phyloP scores from a whole-genome alignment of 2,329 filamentous ascomycete genomes.

The Fonsecaea monophora region DNA sequence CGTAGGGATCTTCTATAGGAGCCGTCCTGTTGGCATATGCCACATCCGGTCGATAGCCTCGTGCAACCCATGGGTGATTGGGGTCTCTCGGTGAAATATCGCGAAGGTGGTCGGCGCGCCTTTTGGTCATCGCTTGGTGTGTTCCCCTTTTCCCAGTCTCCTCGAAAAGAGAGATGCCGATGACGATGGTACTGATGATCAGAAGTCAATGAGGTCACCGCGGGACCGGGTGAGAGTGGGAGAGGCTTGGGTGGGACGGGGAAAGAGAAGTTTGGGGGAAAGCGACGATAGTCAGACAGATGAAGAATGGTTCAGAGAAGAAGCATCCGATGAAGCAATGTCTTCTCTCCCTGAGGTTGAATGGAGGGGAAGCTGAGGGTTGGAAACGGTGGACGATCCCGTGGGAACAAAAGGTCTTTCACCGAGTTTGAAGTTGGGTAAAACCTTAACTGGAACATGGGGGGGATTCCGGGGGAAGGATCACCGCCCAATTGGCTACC shows the following conservation, averaged over 20 bases:
- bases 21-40: conserved; percentile 18
- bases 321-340: neutral
- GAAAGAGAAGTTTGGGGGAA: neutral
- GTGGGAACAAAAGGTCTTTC: conserved; percentile 7
- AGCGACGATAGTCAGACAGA: neutral
- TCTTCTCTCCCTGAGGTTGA: neutral
- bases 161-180: neutral
- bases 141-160: neutral
- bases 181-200: conserved; percentile 5
- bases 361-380: conserved; percentile 14
- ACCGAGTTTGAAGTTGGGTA: conserved; percentile 14
- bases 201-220: neutral
- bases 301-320: conserved; percentile 1
- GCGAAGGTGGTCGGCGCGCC: conserved; percentile 11
- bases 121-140: conserved; percentile 23
- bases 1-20: conserved; percentile 34
- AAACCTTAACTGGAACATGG: conserved; percentile 20
- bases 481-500: conserved; percentile 19
- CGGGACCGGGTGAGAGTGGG: conserved; percentile 1
- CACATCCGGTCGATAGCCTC: conserved; percentile 35
- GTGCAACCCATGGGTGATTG: conserved; percentile 28
- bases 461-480: conserved; percentile 10
- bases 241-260: conserved; percentile 4
- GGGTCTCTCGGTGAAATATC: conserved; percentile 13
- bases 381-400: conserved; percentile 21